A percentile compares a stretch with the other conserved stretches of the same genome.
phyloP scores from a whole-genome alignment of 1,284 basidiomycete species.

The Tremellales sp. region DNA sequence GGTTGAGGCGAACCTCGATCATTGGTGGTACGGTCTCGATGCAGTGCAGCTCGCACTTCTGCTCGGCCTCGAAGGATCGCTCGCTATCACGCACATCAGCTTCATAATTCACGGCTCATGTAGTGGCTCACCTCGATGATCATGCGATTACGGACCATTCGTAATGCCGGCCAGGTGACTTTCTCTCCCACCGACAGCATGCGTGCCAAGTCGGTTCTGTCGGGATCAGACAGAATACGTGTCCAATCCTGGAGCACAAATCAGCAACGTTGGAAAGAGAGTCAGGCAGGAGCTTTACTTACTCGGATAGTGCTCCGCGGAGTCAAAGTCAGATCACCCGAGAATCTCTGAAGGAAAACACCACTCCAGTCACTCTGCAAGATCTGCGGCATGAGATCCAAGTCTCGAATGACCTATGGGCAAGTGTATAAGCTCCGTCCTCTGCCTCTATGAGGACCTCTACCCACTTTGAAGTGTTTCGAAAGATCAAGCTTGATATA shows the following conservation, averaged over 20 bases:
- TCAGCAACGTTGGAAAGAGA: conserved; percentile 5
- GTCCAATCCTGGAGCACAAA: conserved; percentile 65
- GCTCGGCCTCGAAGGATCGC: conserved; percentile 78
- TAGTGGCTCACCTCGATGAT: conserved; percentile 39
- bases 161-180: conserved; percentile 96
- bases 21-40: conserved; percentile 34
- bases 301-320: conserved; percentile 74
- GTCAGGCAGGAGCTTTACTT: conserved; percentile 23
- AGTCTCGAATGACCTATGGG: conserved; percentile 74
- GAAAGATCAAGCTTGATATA: conserved; percentile 91
- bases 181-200: conserved; percentile 81
- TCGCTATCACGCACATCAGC: conserved; percentile 62
- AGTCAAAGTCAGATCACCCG: conserved; percentile 62
- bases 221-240: conserved; percentile 76
- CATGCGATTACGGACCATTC: conserved; percentile 83
- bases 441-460: background rate
- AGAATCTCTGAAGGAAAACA: conserved; percentile 72
- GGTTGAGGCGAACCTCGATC: conserved; percentile 20
- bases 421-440: conserved; percentile 3
- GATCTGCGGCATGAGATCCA: conserved; percentile 81
- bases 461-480: conserved; percentile 80
- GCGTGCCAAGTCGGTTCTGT: conserved; percentile 67
- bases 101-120: too few species aligned
- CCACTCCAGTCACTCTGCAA: conserved; percentile 92
- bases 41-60: conserved; percentile 58